Conservation (phyloP, 2,329 filamentous ascomycete genomes). For the Nemania diffusa region DNA sequence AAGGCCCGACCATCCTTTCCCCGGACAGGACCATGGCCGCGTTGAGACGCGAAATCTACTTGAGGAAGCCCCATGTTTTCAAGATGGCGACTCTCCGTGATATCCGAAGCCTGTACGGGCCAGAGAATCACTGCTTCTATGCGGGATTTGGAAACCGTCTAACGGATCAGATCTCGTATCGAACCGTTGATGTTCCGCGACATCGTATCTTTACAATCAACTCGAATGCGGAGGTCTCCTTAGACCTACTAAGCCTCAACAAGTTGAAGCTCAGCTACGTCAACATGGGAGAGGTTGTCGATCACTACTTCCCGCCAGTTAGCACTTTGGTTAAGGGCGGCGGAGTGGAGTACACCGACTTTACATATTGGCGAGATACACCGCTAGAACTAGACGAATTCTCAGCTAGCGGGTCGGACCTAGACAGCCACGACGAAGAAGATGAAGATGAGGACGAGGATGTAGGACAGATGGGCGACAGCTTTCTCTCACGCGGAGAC, state of each 20-base stretch:
- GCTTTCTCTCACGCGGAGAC: constrained; percentile 56
- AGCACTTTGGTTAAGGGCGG: constrained; percentile 87
- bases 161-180: constrained; percentile 95
- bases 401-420: constrained; percentile 74
- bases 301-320: constrained; percentile 97
- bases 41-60: constrained; percentile 88
- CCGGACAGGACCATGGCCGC: constrained; percentile 96
- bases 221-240: constrained; percentile 92
- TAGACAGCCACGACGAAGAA: constrained; percentile 55
- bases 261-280: constrained; percentile 97
- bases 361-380: constrained; percentile 92
- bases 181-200: constrained; percentile 93
- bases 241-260: constrained; percentile 90
- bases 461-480: constrained; percentile 58
- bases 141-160: constrained; percentile 96
- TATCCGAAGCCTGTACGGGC: constrained; percentile 87
- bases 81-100: constrained; percentile 99
- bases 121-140: constrained; percentile 85
- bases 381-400: constrained; percentile 90
- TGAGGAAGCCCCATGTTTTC: constrained; percentile 97
- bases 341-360: constrained; percentile 95
- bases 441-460: constrained; percentile 59
- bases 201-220: constrained; percentile 99
- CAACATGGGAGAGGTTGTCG: constrained; percentile 95
- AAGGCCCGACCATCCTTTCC: constrained; percentile 92